Base-by-base conservation (phyloP, 2,329 filamentous ascomycete genomes). In the Fusarium illudens region DNA sequence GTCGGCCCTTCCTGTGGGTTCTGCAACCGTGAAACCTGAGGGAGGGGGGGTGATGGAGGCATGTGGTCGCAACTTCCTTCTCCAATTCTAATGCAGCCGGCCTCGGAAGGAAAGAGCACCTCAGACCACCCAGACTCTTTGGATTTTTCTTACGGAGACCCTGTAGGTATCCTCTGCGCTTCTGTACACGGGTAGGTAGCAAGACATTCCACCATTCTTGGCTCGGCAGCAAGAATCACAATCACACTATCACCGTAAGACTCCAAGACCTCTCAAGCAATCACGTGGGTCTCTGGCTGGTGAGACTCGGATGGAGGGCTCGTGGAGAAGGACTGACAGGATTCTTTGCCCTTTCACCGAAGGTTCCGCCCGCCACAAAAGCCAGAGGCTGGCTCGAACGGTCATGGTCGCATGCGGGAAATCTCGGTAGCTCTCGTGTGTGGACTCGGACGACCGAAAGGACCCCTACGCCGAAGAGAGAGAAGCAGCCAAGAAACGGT, bases 201-300 rank as follows among this genome's bases (percentile, higher is more conserved):
- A 39, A 39, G 13, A 33, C 46, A 22, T 44, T 32, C 29, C 49
- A 19, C 29, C 30, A 58, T 57, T 15, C 67, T 67, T 57, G 50
- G 58, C 56, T 36, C 34, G 37, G 57, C 60, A 68, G 39, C 27
- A 55, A 44, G 54, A 44, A 49, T 37, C 51, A 62, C 51, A 64
- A 70, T 54, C 46, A 56, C 49, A 61, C 46, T 51, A 58, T 60
- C 37, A 36, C 60, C 48, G 55, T 50, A 49, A 58, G 54, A 61
- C 52, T 30, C 42, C 50, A 52, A 55, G 48, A 44, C 70, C 65
- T 73, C 60, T 70, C 50, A 48, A 52, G 54, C 33, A 58, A 50
- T 73, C 71, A 71, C 71, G 69, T 73, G 71, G 67, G 65, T 37
- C 33, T 36, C 30, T 59, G 50, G 64, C 30, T 59, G 50, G 64